These are phyloP conservation scores for Zasmidium angulare DNA, from an alignment of 2,329 filamentous ascomycete genomes.

Conservation along the genomic window DNA sequence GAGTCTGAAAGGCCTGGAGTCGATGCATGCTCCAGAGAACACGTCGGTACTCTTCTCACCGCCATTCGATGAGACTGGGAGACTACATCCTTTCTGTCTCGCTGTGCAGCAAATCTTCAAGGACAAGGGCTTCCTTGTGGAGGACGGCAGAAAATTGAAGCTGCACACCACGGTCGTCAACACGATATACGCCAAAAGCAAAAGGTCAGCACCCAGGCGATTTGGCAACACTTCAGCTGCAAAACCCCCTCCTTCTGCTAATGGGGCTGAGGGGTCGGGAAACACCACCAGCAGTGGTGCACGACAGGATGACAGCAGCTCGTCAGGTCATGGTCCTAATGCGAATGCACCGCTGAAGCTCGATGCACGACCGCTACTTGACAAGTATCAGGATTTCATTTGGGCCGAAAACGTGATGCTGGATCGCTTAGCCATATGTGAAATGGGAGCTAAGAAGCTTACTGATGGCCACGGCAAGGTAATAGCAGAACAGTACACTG, in stretches of 20 bases:
- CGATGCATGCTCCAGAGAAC: conserved; percentile 60
- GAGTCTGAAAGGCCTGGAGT: conserved; percentile 50
- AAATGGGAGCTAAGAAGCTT: conserved; percentile 78
- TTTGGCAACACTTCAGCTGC: background rate
- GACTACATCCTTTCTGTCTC: conserved; percentile 59
- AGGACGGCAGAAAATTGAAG: conserved; percentile 63
- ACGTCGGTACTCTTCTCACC: conserved; percentile 66
- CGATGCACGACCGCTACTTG: conserved; percentile 44
- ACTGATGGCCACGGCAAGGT: conserved; percentile 50
- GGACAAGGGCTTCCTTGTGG: conserved; percentile 55
- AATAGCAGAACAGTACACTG: conserved; percentile 53
- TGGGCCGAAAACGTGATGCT: conserved; percentile 71
- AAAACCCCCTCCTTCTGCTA: background rate
- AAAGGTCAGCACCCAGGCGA: conserved; percentile 24
- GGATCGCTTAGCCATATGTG: conserved; percentile 74
- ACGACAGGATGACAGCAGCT: conserved; percentile 11
- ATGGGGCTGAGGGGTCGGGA: background rate
- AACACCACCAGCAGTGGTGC: background rate
- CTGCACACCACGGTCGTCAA: conserved; percentile 86
- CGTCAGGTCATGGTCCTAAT: conserved; percentile 34
- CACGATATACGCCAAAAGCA: conserved; percentile 69
- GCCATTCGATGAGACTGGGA: conserved; percentile 54
- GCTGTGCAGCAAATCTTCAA: conserved; percentile 56
- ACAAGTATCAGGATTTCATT: conserved; percentile 61
- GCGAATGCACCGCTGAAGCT: conserved; percentile 40